Percentiles rank a stretch among this genome's conserved stretches.
phyloP scores from a whole-genome alignment of 2,329 filamentous ascomycete genomes.

The Rutstroemia sp. region DNA sequence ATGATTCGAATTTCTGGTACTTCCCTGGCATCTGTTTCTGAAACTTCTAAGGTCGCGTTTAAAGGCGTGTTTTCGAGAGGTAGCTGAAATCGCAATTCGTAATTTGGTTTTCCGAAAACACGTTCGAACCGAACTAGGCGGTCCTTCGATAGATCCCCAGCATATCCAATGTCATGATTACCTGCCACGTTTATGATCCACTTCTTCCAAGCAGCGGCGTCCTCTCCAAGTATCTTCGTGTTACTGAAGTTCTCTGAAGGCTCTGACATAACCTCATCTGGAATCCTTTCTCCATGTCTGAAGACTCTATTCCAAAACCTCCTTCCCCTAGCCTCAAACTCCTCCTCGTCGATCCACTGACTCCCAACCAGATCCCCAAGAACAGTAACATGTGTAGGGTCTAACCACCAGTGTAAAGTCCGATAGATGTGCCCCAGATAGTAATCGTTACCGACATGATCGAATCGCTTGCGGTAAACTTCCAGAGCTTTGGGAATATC shows the following conservation, averaged over 20 bases:
- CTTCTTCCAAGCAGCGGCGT: slow-evolving; percentile 55
- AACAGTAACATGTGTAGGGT: slow-evolving; percentile 80
- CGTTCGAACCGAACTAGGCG: slow-evolving; percentile 75
- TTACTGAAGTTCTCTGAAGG: slow-evolving; percentile 33
- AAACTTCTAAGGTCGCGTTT: slow-evolving; percentile 32
- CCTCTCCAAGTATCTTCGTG: slow-evolving; percentile 29
- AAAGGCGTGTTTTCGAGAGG: slow-evolving; percentile 30
- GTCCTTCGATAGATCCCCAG: slow-evolving; percentile 75
- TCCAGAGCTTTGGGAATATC: slow-evolving; percentile 63
- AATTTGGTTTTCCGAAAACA: slow-evolving; percentile 82
- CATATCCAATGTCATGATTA: slow-evolving; percentile 96
- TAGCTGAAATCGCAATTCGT: slow-evolving; percentile 71
- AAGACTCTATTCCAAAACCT: slow-evolving; percentile 82
- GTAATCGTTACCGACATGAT: slow-evolving; percentile 88
- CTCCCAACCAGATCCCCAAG: slow-evolving; percentile 88
- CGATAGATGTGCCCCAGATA: slow-evolving; percentile 93
- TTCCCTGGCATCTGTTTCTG: slow-evolving; percentile 39
- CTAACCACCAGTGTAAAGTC: slow-evolving; percentile 73
- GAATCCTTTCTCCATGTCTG: slow-evolving; percentile 55
- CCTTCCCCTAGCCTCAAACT: slow-evolving; percentile 67
- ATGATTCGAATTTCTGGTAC: slow-evolving; percentile 71
- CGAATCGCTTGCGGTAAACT: slow-evolving; percentile 69
- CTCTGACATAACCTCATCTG: slow-evolving; percentile 46
- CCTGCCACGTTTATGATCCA: slow-evolving; percentile 85
- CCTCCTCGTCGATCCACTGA: slow-evolving; percentile 84